Evolutionary conservation across 495 filamentous ascomycete genomes (phyloP), one percentile per base, ranked within the genome.

Genomic region (Aspergillus sparsus): DNA sequence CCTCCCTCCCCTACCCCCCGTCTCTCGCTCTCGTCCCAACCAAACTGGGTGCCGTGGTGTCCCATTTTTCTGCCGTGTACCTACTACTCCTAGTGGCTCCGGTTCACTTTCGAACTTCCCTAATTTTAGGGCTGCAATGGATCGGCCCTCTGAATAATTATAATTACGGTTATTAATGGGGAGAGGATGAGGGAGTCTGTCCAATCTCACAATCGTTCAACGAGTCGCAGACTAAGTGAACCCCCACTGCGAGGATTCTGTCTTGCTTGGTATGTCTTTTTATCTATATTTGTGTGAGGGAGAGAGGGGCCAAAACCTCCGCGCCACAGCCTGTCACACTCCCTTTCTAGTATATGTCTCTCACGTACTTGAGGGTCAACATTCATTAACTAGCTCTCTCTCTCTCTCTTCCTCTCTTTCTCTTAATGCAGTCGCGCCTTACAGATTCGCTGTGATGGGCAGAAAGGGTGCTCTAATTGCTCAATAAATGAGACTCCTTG

Each of bases 221-320:
- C 37, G 11, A 41, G 37, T n/a, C n/a, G 44, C 13, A 47, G 44
- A 47, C 61, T 68, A 39, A 51, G 57, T 39, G 55, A 65, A 39
- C 78, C 78, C 49, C 79, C 78, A 5, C 78, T 79, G 4, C 81
- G 81, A 63, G 71, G 77, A 18, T 78, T 77, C 12, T 81, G 80
- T 67, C 68, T 81, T 49, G 73, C 76, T 58, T 82, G 80, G 79
- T 81, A 74, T 62, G 73, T 67, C n/a, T n/a, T 18, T 44, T n/a
- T 45, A 16, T 13, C 41, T 39, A 16, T 12, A 11, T 12, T 34
- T 9, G 16, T 18, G 18, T 7, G 44, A 18, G 13, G n/a, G 44
- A 47, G 10, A 7, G 9, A 47, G 15, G 15, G n/a, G 27, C 6
- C 27, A 8, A 18, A 47, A 47, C 39, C 21, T 27, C 21, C 1